Evolutionary conservation across 78 protist species (phyloP), one percentile per base, ranked within the genome.

Genomic region (Tieghemostelium lacteum): DNA sequence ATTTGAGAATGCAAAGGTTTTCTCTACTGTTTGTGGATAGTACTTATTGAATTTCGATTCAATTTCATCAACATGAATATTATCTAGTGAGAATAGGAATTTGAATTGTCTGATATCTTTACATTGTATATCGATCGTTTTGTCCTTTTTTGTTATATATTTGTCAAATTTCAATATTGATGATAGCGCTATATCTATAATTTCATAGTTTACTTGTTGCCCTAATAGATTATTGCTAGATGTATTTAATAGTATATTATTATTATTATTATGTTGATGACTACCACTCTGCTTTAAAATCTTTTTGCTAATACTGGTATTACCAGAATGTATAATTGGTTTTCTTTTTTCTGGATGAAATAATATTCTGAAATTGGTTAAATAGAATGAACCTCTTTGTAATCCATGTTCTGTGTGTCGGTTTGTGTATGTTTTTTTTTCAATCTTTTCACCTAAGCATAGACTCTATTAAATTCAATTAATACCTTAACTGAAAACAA

Each of bases 1-100:
- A 45, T 83, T 83, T 29, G 29, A 83, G 66, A 69, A 83, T 39
- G 91, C 76, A 83, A 69, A 83, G 3, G 73, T 36, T 24, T 70
- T 83, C 10, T 83, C 91, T 4, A 40, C 69, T 14, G 78, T 57
- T 1, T 12, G 2, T 29, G 91, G 91, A 45, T 67, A 69, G 24
- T 58, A 29, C 19, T 60, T 52, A 57, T 40, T 20, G n/a, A 83
- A 83, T 57, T 42, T 66, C 16, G 17, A 1, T 60, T 83, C 91
- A 2, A 83, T 36, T 1, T 55, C 78, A 16, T 83, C 91, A 14
- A 69, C 50, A 10, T 67, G 36, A 20, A 3, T 7, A 57, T 54
- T 63, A 42, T 54, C 67, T 8, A 28, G 2, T 8, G 74, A 55
- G 17, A 83, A 83, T 39, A 39, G 45, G 72, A 83, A 83, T 42